These are phyloP conservation scores for Fusarium sp. DNA, from an alignment of 2,329 filamentous ascomycete species.

Conservation along the genomic window DNA sequence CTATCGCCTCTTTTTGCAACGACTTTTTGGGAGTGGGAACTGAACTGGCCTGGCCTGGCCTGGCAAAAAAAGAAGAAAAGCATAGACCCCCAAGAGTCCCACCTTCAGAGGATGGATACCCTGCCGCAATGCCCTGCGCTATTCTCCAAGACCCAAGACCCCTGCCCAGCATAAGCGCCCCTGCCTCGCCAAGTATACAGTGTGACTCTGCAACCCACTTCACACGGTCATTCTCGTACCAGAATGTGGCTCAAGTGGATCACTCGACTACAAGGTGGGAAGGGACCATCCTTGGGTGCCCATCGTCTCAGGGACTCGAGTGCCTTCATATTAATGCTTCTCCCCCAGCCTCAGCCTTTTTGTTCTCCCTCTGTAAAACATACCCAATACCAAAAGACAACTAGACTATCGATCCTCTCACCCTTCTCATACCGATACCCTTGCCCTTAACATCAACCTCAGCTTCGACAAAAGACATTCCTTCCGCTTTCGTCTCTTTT, in stretches of 20 bases:
- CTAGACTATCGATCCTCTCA: conserved; percentile 32
- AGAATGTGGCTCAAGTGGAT: conserved; percentile 41
- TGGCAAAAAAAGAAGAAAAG: not conserved
- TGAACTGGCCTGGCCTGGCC: too few species aligned
- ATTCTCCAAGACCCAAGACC: conserved; percentile 7
- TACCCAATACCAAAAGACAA: conserved; percentile 1
- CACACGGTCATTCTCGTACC: conserved; percentile 40
- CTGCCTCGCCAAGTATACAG: conserved; percentile 40
- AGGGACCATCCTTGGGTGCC: conserved; percentile 34
- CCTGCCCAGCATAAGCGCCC: conserved; percentile 35
- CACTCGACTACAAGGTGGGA: conserved; percentile 20
- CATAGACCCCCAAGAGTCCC: not conserved
- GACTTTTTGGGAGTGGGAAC: conserved; percentile 15
- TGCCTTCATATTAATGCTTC: conserved; percentile 43
- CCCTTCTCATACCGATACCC: conserved; percentile 11
- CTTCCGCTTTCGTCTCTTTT: conserved; percentile 43
- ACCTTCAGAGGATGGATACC: conserved; percentile 11
- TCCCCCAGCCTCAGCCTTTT: conserved; percentile 32
- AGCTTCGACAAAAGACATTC: conserved; percentile 30
- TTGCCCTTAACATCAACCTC: conserved; percentile 1
- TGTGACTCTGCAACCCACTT: not conserved
- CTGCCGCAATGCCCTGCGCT: conserved; percentile 22
- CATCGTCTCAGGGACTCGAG: conserved; percentile 26
- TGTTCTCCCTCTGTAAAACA: conserved; percentile 30
- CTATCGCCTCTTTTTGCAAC: conserved; percentile 32